Base-by-base conservation (phyloP, 2,329 filamentous ascomycete species). In the Basipetospora sp. region DNA sequence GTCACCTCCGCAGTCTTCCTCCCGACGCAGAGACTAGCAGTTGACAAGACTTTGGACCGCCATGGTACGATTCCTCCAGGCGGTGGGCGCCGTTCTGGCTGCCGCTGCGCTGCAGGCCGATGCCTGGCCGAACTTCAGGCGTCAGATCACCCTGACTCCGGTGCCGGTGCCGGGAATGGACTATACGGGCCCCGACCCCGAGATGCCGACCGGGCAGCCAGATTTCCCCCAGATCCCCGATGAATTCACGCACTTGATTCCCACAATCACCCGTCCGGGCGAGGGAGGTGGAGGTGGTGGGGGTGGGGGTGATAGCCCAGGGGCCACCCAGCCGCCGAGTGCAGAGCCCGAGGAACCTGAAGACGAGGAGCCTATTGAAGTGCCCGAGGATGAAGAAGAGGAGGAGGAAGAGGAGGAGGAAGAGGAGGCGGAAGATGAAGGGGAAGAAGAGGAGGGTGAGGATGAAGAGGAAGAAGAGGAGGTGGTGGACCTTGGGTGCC, bases 131-230 rank as follows among this genome's bases (percentile, higher is more conserved):
- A n/a, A n/a, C n/a, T n/a, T n/a, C n/a, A n/a, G n/a, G n/a, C n/a
- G n/a, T n/a, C n/a, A 26, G 19, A 31, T 38, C 16, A 38, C 36
- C 17, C 36, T 38, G 16, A 38, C 36, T 3, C 22, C 22, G 8
- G 28, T 22, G 8, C 17, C 28, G 22, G 18, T 38, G 8, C 36
- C 36, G 13, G 13, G 18, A 4, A 13, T 18, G 10, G 36, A 38
- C 9, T 38, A 38, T 16, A 30, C 29, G 3, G 36, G 36, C 13
- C 27, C 36, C 13, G 25, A 37, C 16, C 36, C 27, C 22, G 6
- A 25, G 6, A 6, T 25, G 22, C 6, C 22, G 11, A 6, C 22
- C 6, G 22, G 22, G 22, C 11, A 25, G 6, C 11, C 22, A 25
- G n/a, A n/a, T n/a, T n/a, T 11, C 22, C 22, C 22, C 22, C 6